These are phyloP conservation scores for Trichoderma asperellum DNA, from an alignment of 2,329 filamentous ascomycete genomes.

Conservation along the genomic window DNA sequence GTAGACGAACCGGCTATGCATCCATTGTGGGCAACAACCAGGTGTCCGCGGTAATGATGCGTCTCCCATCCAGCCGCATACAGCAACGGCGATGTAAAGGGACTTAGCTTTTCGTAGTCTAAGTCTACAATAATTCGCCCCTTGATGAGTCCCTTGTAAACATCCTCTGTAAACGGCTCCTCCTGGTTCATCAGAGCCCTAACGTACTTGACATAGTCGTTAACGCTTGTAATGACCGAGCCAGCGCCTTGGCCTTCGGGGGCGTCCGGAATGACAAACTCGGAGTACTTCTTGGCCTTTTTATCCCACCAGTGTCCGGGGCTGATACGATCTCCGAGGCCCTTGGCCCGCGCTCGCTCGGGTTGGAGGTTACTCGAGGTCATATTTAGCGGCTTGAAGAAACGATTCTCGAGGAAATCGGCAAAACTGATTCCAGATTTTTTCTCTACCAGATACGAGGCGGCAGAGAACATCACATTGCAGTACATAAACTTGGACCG, in stretches of 20 bases:
- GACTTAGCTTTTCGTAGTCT: conserved; percentile 18
- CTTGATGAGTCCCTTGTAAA: conserved; percentile 34
- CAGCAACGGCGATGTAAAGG: conserved; percentile 23
- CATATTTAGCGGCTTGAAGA: conserved; percentile 38
- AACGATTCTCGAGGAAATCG: conserved; percentile 33
- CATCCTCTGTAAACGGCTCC: conserved; percentile 33
- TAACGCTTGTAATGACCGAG: conserved; percentile 37
- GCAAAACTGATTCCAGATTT: conserved; percentile 31
- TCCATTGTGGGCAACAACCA: conserved; percentile 37
- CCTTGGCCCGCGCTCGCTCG: conserved; percentile 29
- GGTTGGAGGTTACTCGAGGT: conserved; percentile 35
- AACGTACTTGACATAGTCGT: conserved; percentile 39
- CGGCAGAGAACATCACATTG: conserved; percentile 39
- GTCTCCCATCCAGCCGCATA: conserved; percentile 37
- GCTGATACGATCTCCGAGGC: conserved; percentile 32
- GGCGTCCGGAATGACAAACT: conserved; percentile 26
- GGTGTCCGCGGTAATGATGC: conserved; percentile 32
- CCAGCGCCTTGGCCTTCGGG: conserved; percentile 40
- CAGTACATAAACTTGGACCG: conserved; percentile 36
- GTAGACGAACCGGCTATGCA: conserved; percentile 35
- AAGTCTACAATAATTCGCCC: conserved; percentile 32
- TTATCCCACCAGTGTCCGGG: conserved; percentile 33
- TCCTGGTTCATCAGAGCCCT: conserved; percentile 36
- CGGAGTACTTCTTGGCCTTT: conserved; percentile 7
- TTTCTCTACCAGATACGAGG: conserved; percentile 35